Base-by-base conservation (phyloP, 176 grass and related monocot genomes). In the Dactylis glomerata region DNA sequence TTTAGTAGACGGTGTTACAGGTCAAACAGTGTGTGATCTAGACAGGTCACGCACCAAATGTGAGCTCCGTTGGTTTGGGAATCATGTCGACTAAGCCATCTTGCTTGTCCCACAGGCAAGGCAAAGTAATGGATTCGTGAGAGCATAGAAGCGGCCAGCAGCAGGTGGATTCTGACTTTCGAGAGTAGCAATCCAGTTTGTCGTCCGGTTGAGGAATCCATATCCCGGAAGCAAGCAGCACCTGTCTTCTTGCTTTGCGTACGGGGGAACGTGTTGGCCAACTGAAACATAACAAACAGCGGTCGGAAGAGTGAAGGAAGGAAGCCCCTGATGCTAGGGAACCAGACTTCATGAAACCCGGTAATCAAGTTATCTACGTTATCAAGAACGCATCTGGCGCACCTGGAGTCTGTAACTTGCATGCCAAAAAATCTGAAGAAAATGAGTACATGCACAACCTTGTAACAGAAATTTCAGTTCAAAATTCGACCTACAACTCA, bases 41-140 rank as follows among this genome's bases (percentile, higher is more conserved):
- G 77, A 77, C 14, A 14, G 33, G 51, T 63, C 62, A 51, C 6
- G 31, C 1, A 28, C 19, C 30, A 41, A 77, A 32, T 70, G 71
- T 73, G 70, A 73, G 42, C 15, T 73, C 70, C 70, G 27, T 10
- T 10, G 70, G 44, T 46, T 1, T 20, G 23, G 69, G 69, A 73
- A 73, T 42, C 68, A 72, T 72, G 68, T 46, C 68, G 40, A 46
- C 40, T 51, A 50, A 50, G 47, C 47, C 17, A 50, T 8, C 67
- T 90, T 80, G 57, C 84, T 84, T 90, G 84, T 80, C 81, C 58
- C 47, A 59, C 75, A 75, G 58, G 80, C 19, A 84, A 83, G 66
- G 14, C 1, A 40, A 83, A 38, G n/a, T 46, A 59, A 61, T 44
- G 67, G 56, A 65, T 73, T 86, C 83, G 70, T 67, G n/a, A 31